These are phyloP conservation scores for Pisolithus tinctorius DNA, from an alignment of 768 basidiomycete species.

Conservation along the genomic window DNA sequence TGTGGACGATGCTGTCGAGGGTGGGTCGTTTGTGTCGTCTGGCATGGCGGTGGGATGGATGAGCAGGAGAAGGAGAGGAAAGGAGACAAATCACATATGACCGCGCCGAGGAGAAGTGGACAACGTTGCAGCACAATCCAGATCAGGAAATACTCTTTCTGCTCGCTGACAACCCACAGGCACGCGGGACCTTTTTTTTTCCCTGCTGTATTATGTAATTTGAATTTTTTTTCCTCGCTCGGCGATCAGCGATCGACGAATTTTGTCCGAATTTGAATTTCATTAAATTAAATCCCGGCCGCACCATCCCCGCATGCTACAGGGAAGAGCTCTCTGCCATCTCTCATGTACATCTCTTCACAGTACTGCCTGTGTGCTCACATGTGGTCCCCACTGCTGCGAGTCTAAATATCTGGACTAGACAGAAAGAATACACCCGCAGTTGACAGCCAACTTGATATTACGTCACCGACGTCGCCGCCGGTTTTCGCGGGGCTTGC, in stretches of 20 bases:
- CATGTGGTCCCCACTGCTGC: neutral
- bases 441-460: neutral
- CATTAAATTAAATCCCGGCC: neutral
- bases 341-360: neutral
- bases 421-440: neutral
- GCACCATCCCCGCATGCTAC: neutral
- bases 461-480: neutral
- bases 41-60: constrained; percentile 16
- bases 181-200: neutral
- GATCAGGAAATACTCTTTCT: neutral
- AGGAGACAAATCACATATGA: neutral
- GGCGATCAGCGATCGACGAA: constrained; percentile 3
- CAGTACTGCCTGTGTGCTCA: no score
- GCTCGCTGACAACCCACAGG: neutral
- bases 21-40: constrained; percentile 19
- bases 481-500: neutral
- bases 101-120: neutral
- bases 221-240: neutral
- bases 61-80: constrained; percentile 6
- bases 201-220: no score
- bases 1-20: constrained; percentile 3
- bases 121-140: neutral
- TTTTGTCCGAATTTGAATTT: neutral
- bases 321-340: neutral
- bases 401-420: neutral